A percentile compares a stretch with the other conserved stretches of the same genome.
phyloP scores from a whole-genome alignment of 495 filamentous ascomycete species.

The Neurospora terricola region DNA sequence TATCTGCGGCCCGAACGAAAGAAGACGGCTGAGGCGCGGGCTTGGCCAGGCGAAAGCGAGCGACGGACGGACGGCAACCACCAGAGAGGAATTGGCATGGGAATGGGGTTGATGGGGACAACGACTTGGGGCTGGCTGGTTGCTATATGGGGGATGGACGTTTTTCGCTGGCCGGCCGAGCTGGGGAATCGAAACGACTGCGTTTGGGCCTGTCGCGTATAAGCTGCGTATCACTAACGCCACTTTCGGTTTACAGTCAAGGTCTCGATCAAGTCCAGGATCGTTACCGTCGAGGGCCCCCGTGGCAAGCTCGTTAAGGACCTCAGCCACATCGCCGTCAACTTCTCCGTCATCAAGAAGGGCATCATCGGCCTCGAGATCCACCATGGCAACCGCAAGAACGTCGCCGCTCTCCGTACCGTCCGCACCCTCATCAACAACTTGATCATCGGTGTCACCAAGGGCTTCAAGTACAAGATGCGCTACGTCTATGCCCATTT shows the following conservation, averaged over 20 bases:
- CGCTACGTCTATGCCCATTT: constrained; percentile 99
- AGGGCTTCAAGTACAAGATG: constrained; percentile 99
- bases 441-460: constrained; percentile 94
- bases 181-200: background rate
- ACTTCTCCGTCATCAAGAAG: constrained; percentile 75
- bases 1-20: background rate
- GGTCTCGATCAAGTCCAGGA: constrained; percentile 87
- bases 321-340: constrained; percentile 89
- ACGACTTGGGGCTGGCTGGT: background rate
- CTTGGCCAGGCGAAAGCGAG: constrained; percentile 1
- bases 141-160: background rate
- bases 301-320: constrained; percentile 94
- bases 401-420: constrained; percentile 92
- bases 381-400: constrained; percentile 96
- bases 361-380: constrained; percentile 87
- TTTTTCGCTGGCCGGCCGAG: background rate
- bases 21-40: background rate
- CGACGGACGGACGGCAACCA: constrained; percentile 9
- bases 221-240: background rate
- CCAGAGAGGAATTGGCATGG: background rate
- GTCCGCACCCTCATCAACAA: constrained; percentile 97
- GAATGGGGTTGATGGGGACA: background rate
- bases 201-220: constrained; percentile 2
- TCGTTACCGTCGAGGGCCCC: constrained; percentile 93
- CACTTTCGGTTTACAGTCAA: constrained; percentile 55